Evolutionary conservation across 1,139 yeast genomes (phyloP).

Genomic region (Kurtzmaniella quercitrusa): DNA sequence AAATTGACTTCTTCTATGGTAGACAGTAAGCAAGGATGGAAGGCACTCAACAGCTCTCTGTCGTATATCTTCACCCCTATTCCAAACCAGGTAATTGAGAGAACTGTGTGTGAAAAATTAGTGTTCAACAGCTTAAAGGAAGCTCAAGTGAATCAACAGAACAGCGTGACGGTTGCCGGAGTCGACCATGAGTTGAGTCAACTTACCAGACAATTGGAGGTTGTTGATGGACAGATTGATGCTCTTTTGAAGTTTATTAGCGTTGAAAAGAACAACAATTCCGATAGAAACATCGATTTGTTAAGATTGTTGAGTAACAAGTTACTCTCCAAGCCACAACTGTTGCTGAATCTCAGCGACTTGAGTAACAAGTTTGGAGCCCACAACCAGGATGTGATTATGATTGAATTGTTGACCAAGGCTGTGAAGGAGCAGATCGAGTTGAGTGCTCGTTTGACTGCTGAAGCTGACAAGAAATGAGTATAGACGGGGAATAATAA

Average conservation of each 20-base stretch:
- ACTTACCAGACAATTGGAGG: conserved; percentile 52
- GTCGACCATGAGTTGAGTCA: conserved; percentile 23
- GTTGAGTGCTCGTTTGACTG: conserved; percentile 69
- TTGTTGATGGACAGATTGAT: conserved; percentile 52
- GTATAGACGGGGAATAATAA: background rate
- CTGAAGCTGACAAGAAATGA: conserved; percentile 26
- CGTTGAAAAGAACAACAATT: conserved; percentile 43
- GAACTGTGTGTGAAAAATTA: conserved; percentile 55
- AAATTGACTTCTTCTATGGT: conserved; percentile 33
- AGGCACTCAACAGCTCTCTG: conserved; percentile 19
- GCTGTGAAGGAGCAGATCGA: conserved; percentile 85
- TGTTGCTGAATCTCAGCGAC: conserved; percentile 52
- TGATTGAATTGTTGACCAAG: conserved; percentile 80
- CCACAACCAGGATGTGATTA: conserved; percentile 77
- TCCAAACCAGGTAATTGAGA: conserved; percentile 61
- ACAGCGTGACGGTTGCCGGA: conserved; percentile 15
- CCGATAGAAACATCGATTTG: conserved; percentile 36
- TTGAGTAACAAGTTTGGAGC: conserved; percentile 62
- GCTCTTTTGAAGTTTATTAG: conserved; percentile 48
- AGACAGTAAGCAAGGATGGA: conserved; percentile 48
- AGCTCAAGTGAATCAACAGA: conserved; percentile 15
- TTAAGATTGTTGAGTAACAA: conserved; percentile 67
- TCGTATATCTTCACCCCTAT: conserved; percentile 78
- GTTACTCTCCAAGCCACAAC: conserved; percentile 56
- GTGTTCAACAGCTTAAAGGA: conserved; percentile 41